A percentile compares a stretch with the other conserved stretches of the same genome.
Evolutionary conservation across 2,329 filamentous ascomycete species (phyloP).

Genomic region (Trichoderma atroviride): DNA sequence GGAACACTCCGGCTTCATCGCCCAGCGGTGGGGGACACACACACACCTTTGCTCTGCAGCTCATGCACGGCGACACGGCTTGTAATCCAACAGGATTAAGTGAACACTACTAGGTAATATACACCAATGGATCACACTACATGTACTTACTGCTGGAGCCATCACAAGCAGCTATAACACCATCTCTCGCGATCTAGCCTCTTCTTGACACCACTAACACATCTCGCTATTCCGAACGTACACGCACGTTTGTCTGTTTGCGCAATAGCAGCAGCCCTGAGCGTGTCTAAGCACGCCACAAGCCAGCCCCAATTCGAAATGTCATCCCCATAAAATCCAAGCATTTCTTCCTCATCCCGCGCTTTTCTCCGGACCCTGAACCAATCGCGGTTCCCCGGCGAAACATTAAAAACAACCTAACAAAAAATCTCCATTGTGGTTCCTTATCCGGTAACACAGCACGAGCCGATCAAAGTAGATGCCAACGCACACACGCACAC

Average conservation of each 20-base stretch:
- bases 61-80: background rate
- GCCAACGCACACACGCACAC: background rate
- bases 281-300: background rate
- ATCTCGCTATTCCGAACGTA: background rate
- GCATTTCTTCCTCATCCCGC: background rate
- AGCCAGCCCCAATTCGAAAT: background rate
- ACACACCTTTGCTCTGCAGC: background rate
- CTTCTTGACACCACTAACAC: background rate
- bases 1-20: background rate
- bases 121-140: background rate
- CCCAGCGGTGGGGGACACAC: background rate
- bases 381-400: background rate
- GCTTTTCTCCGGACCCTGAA: background rate
- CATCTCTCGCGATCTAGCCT: background rate
- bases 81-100: too few relatives aligned
- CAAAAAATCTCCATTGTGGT: background rate
- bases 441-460: background rate
- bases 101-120: too few relatives aligned
- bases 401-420: background rate
- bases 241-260: background rate
- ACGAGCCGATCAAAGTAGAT: background rate
- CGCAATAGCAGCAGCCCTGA: background rate
- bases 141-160: too few relatives aligned
- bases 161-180: background rate
- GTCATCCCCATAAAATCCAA: background rate